Evolutionary conservation across 1,284 basidiomycete genomes (phyloP), one percentile per base, ranked within the genome.

Genomic region (Trichosporon ovoides): DNA sequence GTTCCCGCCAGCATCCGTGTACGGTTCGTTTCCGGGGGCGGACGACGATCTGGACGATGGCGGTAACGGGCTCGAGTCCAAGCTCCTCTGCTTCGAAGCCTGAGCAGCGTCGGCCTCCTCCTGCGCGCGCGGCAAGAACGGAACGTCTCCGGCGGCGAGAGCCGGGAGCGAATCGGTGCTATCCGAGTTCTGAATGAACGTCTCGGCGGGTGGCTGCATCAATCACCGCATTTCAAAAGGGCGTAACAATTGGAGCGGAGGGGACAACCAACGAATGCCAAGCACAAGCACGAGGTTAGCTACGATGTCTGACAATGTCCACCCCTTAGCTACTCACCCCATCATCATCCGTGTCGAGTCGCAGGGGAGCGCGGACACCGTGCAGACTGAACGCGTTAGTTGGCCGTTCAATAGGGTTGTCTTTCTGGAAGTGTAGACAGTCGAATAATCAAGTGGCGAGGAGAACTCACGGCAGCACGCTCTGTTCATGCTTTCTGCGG

Each of bases 81-180:
- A 31, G 19, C 16, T 33, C 38, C 53, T 38, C 11, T 16, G 28
- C 53, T 43, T 36, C 51, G 48, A 18, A 13, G 50, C 56, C 16
- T 36, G 33, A 16, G 58, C 53, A 13, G 52, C 58, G 11, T 52
- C 56, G 3, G 53, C 54, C 33, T 48, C 55, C 22, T 50, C 51
- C 4, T 38, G 24, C 16, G 38, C 36, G 10, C 31, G 33, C 16
- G 52, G 48, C 19, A 60, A 33, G 50, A 50, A 56, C 31, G 63
- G 58, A 13, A 65, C 52, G 49, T 62, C 60, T 13, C 36, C 31
- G 9, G 40, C 52, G 1, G 67, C 63, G 31, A 66, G 66, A 11
- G 57, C 50, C 2, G 72, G 72, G 3, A 73, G 64, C 16, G 70
- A 72, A 50, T 74, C 72, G 48, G 69, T 68, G 22, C 69, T 71